phyloP scores from a whole-genome alignment of 257 asterid species.

The Forsythia viridissima region DNA sequence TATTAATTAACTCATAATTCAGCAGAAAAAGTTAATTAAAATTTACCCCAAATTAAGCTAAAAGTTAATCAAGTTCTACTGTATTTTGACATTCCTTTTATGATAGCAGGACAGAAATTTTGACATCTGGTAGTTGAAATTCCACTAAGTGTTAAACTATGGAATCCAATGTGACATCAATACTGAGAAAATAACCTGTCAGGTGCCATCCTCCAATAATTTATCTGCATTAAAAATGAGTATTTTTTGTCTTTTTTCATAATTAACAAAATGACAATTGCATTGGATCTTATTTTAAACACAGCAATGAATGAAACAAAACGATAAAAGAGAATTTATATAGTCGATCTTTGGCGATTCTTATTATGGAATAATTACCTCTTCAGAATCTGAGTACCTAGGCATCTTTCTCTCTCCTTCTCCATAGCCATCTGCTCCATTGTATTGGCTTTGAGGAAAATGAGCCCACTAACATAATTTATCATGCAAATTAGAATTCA shows the following conservation, averaged over 20 bases:
- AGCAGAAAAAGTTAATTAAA: conserved; percentile 28
- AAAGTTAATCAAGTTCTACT: background rate
- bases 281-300: background rate
- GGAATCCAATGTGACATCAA: conserved; percentile 26
- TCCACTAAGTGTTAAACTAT: background rate
- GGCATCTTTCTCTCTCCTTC: conserved; percentile 34
- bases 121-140: conserved; percentile 15
- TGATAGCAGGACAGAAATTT: background rate
- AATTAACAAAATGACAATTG: too few relatives aligned
- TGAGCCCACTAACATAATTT: conserved; percentile 65
- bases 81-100: background rate
- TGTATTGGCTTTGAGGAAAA: conserved; percentile 47
- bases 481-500: background rate
- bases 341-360: background rate
- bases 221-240: too few relatives aligned
- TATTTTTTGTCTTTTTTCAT: too few relatives aligned
- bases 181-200: conserved; percentile 32
- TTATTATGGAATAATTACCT: conserved; percentile 31
- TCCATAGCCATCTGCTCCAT: conserved; percentile 34
- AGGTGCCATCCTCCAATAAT: background rate
- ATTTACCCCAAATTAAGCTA: conserved; percentile 8
- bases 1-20: conserved; percentile 8
- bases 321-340: background rate
- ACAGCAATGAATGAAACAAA: background rate
- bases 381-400: conserved; percentile 23